Conservation (phyloP, 805 yeast genomes). For the Dipodascopsis tothii region DNA sequence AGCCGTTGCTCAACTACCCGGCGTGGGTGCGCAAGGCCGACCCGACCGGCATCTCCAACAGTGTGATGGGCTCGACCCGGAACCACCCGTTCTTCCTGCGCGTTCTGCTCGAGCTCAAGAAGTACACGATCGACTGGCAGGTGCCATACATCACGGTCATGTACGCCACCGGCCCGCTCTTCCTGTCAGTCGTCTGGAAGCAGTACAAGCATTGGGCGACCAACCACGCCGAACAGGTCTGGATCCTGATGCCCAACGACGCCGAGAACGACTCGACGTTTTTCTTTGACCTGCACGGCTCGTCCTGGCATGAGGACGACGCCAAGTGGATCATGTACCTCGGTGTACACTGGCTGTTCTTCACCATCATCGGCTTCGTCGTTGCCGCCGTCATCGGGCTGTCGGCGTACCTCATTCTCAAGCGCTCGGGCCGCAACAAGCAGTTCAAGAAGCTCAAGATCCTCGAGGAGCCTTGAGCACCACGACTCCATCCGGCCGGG, state of each 20-base stretch:
- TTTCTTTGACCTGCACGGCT: constrained; percentile 70
- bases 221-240: constrained; percentile 55
- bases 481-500: too few species aligned
- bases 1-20: constrained; percentile 71
- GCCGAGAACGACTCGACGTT: constrained; percentile 47
- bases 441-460: background rate
- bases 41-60: constrained; percentile 89
- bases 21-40: constrained; percentile 81
- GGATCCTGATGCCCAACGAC: constrained; percentile 56
- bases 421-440: too few species aligned
- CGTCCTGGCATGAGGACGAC: constrained; percentile 89
- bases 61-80: constrained; percentile 85
- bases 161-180: constrained; percentile 89
- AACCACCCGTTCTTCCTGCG: constrained; percentile 76
- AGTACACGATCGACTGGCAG: constrained; percentile 65
- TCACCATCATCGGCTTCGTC: constrained; percentile 63
- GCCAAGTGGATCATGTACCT: constrained; percentile 68
- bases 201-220: constrained; percentile 66
- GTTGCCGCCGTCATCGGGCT: constrained; percentile 34
- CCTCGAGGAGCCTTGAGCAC: too few species aligned
- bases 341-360: constrained; percentile 65
- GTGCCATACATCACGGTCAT: constrained; percentile 86
- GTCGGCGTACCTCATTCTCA: constrained; percentile 13
- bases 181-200: constrained; percentile 79
- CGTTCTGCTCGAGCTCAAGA: constrained; percentile 55